Evolutionary conservation across 2,329 filamentous ascomycete species (phyloP).

Genomic region (Fusarium torreyae): DNA sequence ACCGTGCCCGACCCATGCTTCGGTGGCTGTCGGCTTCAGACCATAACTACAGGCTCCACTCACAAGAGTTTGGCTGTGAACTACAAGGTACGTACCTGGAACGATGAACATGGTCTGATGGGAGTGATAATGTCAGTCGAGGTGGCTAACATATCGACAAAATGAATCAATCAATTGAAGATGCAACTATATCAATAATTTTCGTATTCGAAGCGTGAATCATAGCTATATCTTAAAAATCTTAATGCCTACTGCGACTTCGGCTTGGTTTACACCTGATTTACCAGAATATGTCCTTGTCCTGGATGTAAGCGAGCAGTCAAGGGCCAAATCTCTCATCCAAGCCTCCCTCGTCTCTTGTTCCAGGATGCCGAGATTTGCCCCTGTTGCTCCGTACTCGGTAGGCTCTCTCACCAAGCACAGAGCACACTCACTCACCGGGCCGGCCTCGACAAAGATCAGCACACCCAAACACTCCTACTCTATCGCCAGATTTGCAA

Average conservation of each 20-base stretch:
- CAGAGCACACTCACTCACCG: slow-evolving; percentile 26
- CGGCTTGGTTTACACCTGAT: slow-evolving; percentile 18
- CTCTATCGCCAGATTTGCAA: slow-evolving; percentile 11
- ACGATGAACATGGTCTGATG: slow-evolving; percentile 31
- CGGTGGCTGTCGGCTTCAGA: slow-evolving; percentile 27
- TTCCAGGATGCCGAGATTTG: slow-evolving; percentile 23
- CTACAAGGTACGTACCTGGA: slow-evolving; percentile 18
- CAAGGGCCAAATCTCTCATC: neutral
- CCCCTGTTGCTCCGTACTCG: slow-evolving; percentile 24
- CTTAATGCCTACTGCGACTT: slow-evolving; percentile 31
- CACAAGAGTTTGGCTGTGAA: slow-evolving; percentile 8
- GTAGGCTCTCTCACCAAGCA: neutral
- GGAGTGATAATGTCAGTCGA: slow-evolving; percentile 31
- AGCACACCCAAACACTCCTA: slow-evolving; percentile 35
- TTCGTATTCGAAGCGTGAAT: neutral
- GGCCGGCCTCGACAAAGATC: slow-evolving; percentile 36
- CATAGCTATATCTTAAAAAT: neutral
- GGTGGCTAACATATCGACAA: slow-evolving; percentile 4
- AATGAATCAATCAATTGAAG: neutral
- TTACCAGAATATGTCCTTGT: slow-evolving; percentile 9
- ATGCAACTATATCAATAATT: neutral
- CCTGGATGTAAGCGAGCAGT: too few species aligned
- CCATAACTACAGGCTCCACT: slow-evolving; percentile 22
- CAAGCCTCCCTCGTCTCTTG: neutral
- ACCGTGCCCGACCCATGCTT: slow-evolving; percentile 24